Evolutionary conservation across 345 rosid species (phyloP), one percentile per base, ranked within the genome.

Genomic region (Carallia pectinifolia): DNA sequence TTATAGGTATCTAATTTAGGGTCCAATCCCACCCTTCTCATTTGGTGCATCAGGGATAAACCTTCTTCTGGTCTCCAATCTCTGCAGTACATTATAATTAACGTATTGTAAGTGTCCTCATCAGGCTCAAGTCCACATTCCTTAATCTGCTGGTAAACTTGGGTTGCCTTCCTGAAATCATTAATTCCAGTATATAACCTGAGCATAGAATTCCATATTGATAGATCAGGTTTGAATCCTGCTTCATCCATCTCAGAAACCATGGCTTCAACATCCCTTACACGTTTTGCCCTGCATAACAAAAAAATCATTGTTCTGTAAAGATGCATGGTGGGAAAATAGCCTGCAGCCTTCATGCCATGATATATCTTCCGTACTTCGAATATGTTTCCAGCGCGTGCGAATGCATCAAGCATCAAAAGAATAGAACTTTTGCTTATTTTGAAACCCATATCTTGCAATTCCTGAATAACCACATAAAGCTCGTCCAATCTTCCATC

Each of bases 341-440:
- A 90, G 64, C 98, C 97, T 1, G 90, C 95, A 76, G 97, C 97
- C 82, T 86, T 91, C 98, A 94, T 91, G 77, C 98, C 95, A 73
- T 79, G 79, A 79, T 91, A 91, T 79, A 91, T 90, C 81, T 94
- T 94, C 87, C 87, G 88, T 67, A 86, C 97, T 85, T 94, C 98
- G 77, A 87, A 83, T 70, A 91, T 75, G 76, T 94, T 88, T 73
- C 93, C 95, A 58, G 85, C 85, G 71, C 74, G 78, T 54, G 91
- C 89, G 83, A 94, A 94, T 74, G 98, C 96, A 65, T 90, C 90
- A 59, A 94, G 93, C 89, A 86, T 91, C 81, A 91, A 78, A 73
- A 90, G 84, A 80, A 90, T 91, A 66, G 96, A 90, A 79, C 95
- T 90, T 83, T 88, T 94, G 85, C 96, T 90, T 62, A 91, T 89